Conservation (phyloP, 441 rosid genomes). For the Gossypium trilobum region DNA sequence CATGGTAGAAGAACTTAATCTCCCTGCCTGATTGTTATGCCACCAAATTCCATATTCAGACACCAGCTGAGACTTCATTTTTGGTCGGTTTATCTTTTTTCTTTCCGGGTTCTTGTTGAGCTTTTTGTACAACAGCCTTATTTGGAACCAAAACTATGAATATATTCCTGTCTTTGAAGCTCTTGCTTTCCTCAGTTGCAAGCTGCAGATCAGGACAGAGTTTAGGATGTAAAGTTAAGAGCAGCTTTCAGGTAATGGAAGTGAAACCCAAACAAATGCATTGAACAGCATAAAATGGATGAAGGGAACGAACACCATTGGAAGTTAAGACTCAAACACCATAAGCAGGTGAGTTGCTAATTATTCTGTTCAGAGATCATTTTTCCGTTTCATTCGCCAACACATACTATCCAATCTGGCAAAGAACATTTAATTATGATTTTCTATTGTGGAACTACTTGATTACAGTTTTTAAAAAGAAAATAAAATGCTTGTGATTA, state of each 20-base stretch:
- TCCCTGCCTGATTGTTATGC: constrained; percentile 10
- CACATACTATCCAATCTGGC: neutral
- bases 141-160: constrained; percentile 42
- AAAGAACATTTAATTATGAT: neutral
- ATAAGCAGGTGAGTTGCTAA: constrained; percentile 4
- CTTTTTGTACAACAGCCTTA: constrained; percentile 54
- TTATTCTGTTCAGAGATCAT: neutral
- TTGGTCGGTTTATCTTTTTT: constrained; percentile 43
- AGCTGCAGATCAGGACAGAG: constrained; percentile 36
- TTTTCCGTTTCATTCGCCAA: neutral
- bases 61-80: constrained; percentile 54
- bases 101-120: constrained; percentile 59
- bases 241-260: neutral
- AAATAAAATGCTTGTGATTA: neutral
- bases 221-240: neutral
- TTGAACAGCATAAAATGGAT: neutral
- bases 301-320: neutral
- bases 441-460: neutral
- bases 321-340: neutral
- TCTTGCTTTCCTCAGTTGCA: constrained; percentile 78
- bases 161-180: constrained; percentile 59
- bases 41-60: constrained; percentile 26
- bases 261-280: neutral
- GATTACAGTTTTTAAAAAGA: neutral
- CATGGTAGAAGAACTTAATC: constrained; percentile 5